These are phyloP conservation scores for Martiniozyma abietophila DNA, from an alignment of 805 yeast genomes.

Conservation along the genomic window DNA sequence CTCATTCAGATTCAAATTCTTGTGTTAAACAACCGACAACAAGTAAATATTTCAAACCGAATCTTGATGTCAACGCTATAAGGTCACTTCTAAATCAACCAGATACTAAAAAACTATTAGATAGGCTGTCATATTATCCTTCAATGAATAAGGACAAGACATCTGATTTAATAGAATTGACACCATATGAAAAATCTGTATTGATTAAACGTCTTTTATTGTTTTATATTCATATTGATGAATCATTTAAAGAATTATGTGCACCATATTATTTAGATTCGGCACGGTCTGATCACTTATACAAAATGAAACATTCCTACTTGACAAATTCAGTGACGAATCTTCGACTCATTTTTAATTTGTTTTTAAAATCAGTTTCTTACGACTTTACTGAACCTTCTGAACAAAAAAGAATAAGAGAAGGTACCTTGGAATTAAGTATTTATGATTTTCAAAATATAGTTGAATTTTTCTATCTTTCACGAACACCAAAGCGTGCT, in stretches of 20 bases:
- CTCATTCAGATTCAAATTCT: too few species aligned
- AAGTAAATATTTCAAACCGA: too few species aligned
- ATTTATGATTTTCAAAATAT: conserved; percentile 21
- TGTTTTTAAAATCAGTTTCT: neutral
- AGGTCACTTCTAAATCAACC: conserved; percentile 1
- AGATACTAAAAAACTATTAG: neutral
- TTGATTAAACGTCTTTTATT: conserved; percentile 7
- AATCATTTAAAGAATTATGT: too few species aligned
- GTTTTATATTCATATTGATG: conserved; percentile 1
- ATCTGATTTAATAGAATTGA: neutral
- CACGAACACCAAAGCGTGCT: conserved; percentile 15
- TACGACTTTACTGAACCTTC: neutral
- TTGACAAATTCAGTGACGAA: neutral
- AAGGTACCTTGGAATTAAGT: conserved; percentile 5
- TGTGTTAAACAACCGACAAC: too few species aligned
- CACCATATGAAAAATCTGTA: conserved; percentile 8
- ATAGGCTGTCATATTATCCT: neutral
- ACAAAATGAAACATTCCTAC: neutral
- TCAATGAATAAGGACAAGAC: neutral
- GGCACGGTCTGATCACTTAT: too few species aligned
- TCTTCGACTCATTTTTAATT: neutral
- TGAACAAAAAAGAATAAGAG: neutral
- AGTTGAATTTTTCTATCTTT: conserved; percentile 15
- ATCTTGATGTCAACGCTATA: too few species aligned
- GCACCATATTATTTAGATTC: too few species aligned